Conservation (phyloP, 805 yeast genomes). For the Cyberlindnera xishuangbannaensis region DNA sequence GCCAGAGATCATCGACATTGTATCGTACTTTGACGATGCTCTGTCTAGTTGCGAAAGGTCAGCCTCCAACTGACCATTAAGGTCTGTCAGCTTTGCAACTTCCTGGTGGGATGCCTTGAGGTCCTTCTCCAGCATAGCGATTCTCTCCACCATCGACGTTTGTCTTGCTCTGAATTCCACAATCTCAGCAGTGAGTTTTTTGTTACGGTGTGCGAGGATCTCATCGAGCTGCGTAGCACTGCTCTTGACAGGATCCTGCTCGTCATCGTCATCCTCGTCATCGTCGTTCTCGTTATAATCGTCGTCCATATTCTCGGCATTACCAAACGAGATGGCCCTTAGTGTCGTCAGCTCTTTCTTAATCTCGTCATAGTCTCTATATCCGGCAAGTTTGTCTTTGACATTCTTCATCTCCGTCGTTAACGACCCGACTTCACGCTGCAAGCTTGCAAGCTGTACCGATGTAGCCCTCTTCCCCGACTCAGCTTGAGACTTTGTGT, state of each 20-base stretch:
- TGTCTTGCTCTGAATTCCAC: conserved; percentile 59
- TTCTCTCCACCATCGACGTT: conserved; percentile 37
- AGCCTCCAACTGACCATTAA: conserved; percentile 62
- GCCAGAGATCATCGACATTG: conserved; percentile 64
- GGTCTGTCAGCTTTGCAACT: conserved; percentile 34
- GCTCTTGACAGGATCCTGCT: conserved; percentile 21
- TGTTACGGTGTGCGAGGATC: conserved; percentile 64
- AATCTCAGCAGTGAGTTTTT: conserved; percentile 63
- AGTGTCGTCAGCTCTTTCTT: conserved; percentile 70
- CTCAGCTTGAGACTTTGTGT: conserved; percentile 33
- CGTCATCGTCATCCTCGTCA: conserved; percentile 20
- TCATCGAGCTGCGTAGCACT: conserved; percentile 38
- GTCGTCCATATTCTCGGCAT: conserved; percentile 25
- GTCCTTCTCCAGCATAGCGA: conserved; percentile 35
- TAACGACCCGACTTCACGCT: conserved; percentile 32
- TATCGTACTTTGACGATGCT: conserved; percentile 36
- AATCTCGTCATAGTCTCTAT: conserved; percentile 72
- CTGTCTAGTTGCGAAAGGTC: conserved; percentile 53
- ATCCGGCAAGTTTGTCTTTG: conserved; percentile 42
- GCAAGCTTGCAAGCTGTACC: conserved; percentile 17
- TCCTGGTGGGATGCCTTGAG: conserved; percentile 32
- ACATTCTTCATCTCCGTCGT: conserved; percentile 45
- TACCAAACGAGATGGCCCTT: conserved; percentile 72
- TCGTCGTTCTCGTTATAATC: conserved; percentile 26
- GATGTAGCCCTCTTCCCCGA: conserved; percentile 20